Percentiles rank a stretch among this genome's conserved stretches.
phyloP scores from a whole-genome alignment of 257 asterid species.

The Cruciata laevipes region DNA sequence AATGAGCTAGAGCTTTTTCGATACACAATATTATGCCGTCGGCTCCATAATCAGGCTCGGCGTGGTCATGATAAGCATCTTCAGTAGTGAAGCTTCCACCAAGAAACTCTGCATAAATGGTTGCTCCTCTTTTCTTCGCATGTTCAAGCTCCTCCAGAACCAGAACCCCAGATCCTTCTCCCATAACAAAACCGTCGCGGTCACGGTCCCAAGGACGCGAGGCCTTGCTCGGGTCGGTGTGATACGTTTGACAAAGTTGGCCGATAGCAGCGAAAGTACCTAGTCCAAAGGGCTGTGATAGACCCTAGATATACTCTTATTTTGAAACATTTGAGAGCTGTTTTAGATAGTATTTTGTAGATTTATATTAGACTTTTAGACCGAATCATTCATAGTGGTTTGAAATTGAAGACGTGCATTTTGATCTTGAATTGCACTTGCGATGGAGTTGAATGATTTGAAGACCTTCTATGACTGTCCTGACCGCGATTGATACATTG shows the following conservation, averaged over 20 bases:
- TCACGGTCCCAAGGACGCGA: slow-evolving; percentile 95
- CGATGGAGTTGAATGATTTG: no score
- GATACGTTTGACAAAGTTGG: slow-evolving; percentile 65
- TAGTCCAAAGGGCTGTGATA: no score
- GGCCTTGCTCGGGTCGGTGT: slow-evolving; percentile 79
- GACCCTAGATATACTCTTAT: no score
- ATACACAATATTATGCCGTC: slow-evolving; percentile 69
- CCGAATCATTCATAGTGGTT: no score
- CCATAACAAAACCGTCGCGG: slow-evolving; percentile 96
- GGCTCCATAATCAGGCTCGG: no score
- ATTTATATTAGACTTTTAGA: no score
- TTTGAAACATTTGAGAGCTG: no score
- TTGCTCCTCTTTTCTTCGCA: slow-evolving; percentile 93
- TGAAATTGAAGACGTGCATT: no score
- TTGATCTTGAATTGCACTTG: no score
- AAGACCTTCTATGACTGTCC: no score
- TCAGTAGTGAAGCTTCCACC: slow-evolving; percentile 98
- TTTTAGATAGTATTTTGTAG: no score
- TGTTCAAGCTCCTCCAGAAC: slow-evolving; percentile 93
- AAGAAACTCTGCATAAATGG: slow-evolving; percentile 80
- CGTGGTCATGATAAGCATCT: slow-evolving; percentile 41
- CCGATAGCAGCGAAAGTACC: slow-evolving; percentile 89
- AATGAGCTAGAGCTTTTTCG: slow-evolving; percentile 91
- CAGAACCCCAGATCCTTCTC: slow-evolving; percentile 94
- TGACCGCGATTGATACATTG: no score